phyloP scores from a whole-genome alignment of 73 alveolate genomes.

The Paramecium primaurelia region DNA sequence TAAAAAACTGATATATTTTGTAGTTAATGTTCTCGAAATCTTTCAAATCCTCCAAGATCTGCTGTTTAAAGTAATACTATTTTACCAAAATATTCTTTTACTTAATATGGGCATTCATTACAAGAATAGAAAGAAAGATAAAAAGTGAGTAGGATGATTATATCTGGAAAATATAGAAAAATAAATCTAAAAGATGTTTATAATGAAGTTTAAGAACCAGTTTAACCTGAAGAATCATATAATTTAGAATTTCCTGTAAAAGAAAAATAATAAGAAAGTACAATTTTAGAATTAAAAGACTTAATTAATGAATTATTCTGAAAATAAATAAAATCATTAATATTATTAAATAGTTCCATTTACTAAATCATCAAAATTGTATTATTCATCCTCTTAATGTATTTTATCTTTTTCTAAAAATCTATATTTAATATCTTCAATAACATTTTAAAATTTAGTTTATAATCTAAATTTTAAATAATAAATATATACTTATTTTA shows the following conservation, averaged over 20 bases:
- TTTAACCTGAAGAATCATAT: background rate
- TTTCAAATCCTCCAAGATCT: slow-evolving; percentile 20
- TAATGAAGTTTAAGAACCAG: slow-evolving; percentile 16
- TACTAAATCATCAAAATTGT: slow-evolving; percentile 2
- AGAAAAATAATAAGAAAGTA: slow-evolving; percentile 35
- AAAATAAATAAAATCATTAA: background rate
- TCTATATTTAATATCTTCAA: background rate
- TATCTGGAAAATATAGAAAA: slow-evolving; percentile 15
- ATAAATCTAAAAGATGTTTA: slow-evolving; percentile 3
- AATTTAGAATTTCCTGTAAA: background rate
- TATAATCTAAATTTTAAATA: background rate
- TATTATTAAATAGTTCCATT: slow-evolving; percentile 7
- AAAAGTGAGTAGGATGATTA: slow-evolving; percentile 20
- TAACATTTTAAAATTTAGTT: background rate
- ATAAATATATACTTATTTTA: background rate
- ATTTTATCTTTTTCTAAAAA: background rate
- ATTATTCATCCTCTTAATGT: background rate
- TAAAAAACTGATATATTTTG: slow-evolving; percentile 32
- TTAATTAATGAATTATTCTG: slow-evolving; percentile 28
- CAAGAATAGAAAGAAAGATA: slow-evolving; percentile 1
- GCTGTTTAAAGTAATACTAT: background rate
- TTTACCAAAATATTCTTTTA: background rate
- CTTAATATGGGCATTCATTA: background rate
- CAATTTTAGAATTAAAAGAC: slow-evolving; percentile 27
- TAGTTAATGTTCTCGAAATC: slow-evolving; percentile 18